phyloP scores from a whole-genome alignment of 169 alveolate genomes.

The Plasmodium vivax region DNA sequence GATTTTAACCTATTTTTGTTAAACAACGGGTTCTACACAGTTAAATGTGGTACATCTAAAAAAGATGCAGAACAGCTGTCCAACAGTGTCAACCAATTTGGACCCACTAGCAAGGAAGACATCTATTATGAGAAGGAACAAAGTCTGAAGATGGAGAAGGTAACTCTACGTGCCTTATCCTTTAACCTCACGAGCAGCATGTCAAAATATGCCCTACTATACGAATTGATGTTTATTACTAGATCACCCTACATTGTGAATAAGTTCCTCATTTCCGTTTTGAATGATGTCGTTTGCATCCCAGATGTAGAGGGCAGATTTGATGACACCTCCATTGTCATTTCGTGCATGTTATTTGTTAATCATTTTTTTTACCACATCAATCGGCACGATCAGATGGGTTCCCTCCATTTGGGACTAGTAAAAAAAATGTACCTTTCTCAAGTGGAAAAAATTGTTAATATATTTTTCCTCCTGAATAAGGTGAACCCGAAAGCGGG shows the following conservation, averaged over 20 bases:
- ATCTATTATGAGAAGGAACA: slow-evolving; percentile 56
- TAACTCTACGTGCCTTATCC: slow-evolving; percentile 25
- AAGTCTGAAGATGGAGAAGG: slow-evolving; percentile 49
- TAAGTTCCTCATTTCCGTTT: slow-evolving; percentile 60
- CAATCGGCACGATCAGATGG: slow-evolving; percentile 1
- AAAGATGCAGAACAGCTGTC: neutral
- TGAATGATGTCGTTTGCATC: slow-evolving; percentile 56
- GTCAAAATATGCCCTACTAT: slow-evolving; percentile 22
- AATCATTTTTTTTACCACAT: slow-evolving; percentile 65
- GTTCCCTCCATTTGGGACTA: neutral
- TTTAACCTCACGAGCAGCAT: slow-evolving; percentile 50
- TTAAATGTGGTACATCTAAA: neutral
- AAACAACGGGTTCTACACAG: neutral
- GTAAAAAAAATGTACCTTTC: slow-evolving; percentile 7
- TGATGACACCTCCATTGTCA: slow-evolving; percentile 37
- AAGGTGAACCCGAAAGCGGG: neutral
- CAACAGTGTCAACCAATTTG: slow-evolving; percentile 5
- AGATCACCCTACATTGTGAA: slow-evolving; percentile 67
- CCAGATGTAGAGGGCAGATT: slow-evolving; percentile 35
- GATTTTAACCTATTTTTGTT: slow-evolving; percentile 30
- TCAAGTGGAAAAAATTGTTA: slow-evolving; percentile 68
- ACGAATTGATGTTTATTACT: slow-evolving; percentile 65
- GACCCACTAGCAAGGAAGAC: slow-evolving; percentile 52
- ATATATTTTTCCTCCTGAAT: slow-evolving; percentile 25
- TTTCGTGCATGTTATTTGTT: slow-evolving; percentile 61